Base-by-base conservation (phyloP, 306 rosid species). In the Cucumis hystrix region DNA sequence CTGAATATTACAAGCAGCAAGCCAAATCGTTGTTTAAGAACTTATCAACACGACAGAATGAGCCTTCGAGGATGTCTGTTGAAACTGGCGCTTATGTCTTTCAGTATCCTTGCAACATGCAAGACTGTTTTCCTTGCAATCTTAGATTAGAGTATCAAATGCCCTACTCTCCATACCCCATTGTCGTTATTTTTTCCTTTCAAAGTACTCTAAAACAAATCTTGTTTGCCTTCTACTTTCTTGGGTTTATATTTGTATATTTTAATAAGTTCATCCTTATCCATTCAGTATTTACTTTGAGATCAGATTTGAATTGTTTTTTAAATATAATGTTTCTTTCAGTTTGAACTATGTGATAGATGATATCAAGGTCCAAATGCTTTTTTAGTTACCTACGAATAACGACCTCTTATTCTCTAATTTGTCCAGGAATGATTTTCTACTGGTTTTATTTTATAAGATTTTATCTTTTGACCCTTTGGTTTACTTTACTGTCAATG, bases 21-120 rank as follows among this genome's bases (percentile, higher is more conserved):
- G 97, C 87, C 80, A 95, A 95, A 87, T 86, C 97, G 41, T 71
- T 95, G 87, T 95, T 95, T 82, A 95, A 95, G 87, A 92, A 88
- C 87, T 91, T 92, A 54, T 90, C 98, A 57, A 87, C 89, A 82
- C 89, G 97, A 58, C 97, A 87, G 68, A 92, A 92, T 84, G 97
- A 90, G 81, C 83, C 98, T 76, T 95, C 98, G 11, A 92, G 97
- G 89, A 95, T 95, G 98, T 92, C 98, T 5, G 70, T 95, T 30
- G 98, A 95, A 85, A 92, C 90, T 17, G 97, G 97, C 58, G 96
- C 98, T 70, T 95, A 89, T 54, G 43, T 95, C 79, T 89, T 95
- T 81, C 97, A 90, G 97, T 92, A 95, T 95, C 98, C 96, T 89
- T 84, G 69, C 77, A 17, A 75, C 40, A 65, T 52, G 72, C 62